Base-by-base conservation (phyloP, 495 filamentous ascomycete genomes). In the Aspergillus sparsus region DNA sequence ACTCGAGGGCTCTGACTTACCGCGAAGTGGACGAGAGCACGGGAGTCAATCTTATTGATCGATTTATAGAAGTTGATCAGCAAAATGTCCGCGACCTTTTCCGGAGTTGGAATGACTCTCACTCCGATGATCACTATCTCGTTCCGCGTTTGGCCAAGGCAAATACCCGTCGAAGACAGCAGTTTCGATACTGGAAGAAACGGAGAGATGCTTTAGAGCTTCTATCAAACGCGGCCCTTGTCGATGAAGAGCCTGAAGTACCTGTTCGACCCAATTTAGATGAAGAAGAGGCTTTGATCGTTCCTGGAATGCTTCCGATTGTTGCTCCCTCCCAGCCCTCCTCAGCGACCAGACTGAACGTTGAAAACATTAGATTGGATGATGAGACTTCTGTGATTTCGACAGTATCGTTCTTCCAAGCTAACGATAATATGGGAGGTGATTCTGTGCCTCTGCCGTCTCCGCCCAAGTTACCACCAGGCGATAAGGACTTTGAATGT, bases 101-200 rank as follows among this genome's bases (percentile, higher is more conserved):
- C 10, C 49, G 49, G 10, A 6, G 11, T 27, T 55, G 44, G 10
- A 35, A 31, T 32, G 15, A 4, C 32, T 31, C 27, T 9, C 53
- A 55, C 15, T 2, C 35, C 7, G 53, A 42, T 27, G 16, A 34
- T 31, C 16, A 55, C 18, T 55, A 55, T 34, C 53, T 55, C 7
- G 5, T 55, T 16, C 37, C 7, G 12, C 35, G 53, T 7, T 31
- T 55, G 21, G 53, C 53, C 18, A 55, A 13, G 36, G 53, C 53
- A 10, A 55, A 55, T 18, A 55, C 53, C 9, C 36, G 53, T 21
- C 35, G 53, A 8, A 44, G 53, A 55, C 53, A 55, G 15, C 53
- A 55, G 41, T 55, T 55, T 18, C 36, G 53, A n/a, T 55, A 55
- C 12, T 55, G 36, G 53, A 55, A 55, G 9, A 55, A 54, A 42